Percentiles rank a stretch among this genome's conserved stretches.
Evolutionary conservation across 768 basidiomycete species (phyloP).

Genomic region (Russula brevipes): DNA sequence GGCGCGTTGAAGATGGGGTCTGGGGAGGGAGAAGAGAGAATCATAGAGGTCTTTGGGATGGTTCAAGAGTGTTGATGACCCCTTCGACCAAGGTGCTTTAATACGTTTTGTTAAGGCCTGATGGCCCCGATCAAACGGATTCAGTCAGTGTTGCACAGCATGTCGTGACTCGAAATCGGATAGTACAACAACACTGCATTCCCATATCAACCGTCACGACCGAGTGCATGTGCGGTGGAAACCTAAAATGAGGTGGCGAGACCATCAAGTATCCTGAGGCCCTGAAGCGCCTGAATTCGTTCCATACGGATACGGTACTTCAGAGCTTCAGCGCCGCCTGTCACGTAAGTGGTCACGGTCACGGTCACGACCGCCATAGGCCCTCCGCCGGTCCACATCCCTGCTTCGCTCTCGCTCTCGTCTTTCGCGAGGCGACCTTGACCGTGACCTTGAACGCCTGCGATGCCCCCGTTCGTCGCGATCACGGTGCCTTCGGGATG

Average conservation of each 20-base stretch:
- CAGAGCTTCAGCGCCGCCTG: constrained; percentile 18
- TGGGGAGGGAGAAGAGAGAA: constrained; percentile 9
- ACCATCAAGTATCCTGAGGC: neutral
- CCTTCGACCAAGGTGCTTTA: constrained; percentile 3
- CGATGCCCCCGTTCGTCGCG: constrained; percentile 29
- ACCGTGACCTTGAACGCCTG: constrained; percentile 30
- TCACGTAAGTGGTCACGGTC: constrained; percentile 5
- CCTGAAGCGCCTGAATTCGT: neutral
- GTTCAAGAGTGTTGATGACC: neutral
- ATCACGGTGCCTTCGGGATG: constrained; percentile 3
- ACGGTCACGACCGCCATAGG: constrained; percentile 12
- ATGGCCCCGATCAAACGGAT: neutral
- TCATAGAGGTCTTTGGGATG: constrained; percentile 1
- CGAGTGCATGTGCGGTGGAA: neutral
- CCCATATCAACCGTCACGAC: constrained; percentile 8
- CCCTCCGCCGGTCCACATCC: constrained; percentile 6
- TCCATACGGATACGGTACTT: neutral
- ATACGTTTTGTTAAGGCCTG: constrained; percentile 8
- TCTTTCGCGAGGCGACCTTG: constrained; percentile 27
- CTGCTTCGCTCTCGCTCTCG: constrained; percentile 45
- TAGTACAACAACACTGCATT: constrained; percentile 4
- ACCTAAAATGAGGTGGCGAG: neutral
- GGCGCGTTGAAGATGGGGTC: constrained; percentile 36
- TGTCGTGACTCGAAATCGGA: neutral
- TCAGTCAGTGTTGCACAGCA: constrained; percentile 7